Percentiles rank a stretch among this genome's conserved stretches.
Evolutionary conservation across 2,329 filamentous ascomycete species (phyloP).

Genomic region (Blastomyces parvus): DNA sequence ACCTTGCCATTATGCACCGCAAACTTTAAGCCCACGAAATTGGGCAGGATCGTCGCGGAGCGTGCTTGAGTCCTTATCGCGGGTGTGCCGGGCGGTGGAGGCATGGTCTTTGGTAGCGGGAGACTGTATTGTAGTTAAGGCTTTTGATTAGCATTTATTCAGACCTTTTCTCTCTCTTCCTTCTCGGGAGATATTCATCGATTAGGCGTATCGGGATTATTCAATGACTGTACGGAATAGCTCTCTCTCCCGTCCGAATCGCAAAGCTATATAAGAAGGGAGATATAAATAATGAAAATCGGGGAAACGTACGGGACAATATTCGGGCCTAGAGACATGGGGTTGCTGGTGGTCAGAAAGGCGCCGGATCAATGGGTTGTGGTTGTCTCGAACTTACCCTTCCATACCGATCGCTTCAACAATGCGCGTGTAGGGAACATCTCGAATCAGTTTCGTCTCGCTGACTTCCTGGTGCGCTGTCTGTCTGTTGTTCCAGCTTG

Average conservation of each 20-base stretch:
- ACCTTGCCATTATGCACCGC: constrained; percentile 86
- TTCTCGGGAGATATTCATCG: background rate
- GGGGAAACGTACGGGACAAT: constrained; percentile 55
- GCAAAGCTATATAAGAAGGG: background rate
- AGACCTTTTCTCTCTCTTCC: background rate
- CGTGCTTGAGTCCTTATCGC: constrained; percentile 82
- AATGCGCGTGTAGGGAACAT: constrained; percentile 64
- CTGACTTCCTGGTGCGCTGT: background rate
- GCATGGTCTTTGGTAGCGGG: constrained; percentile 32
- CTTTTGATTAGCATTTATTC: background rate
- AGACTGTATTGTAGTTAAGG: constrained; percentile 22
- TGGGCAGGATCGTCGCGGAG: constrained; percentile 79
- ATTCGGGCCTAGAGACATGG: constrained; percentile 48
- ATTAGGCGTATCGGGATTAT: background rate
- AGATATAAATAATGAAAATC: background rate
- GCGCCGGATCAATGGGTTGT: constrained; percentile 14
- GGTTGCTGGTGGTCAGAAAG: background rate
- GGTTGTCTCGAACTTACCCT: constrained; percentile 48
- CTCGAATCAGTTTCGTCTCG: constrained; percentile 18
- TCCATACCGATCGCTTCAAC: constrained; percentile 74
- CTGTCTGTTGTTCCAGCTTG: background rate
- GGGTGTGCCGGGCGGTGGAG: constrained; percentile 52
- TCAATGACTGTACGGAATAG: background rate
- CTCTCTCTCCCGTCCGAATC: background rate
- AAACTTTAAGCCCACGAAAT: constrained; percentile 82